Percentiles rank a stretch among this genome's conserved stretches.
phyloP scores from a whole-genome alignment of 2,329 filamentous ascomycete species.

The Dactylellina leptospora region DNA sequence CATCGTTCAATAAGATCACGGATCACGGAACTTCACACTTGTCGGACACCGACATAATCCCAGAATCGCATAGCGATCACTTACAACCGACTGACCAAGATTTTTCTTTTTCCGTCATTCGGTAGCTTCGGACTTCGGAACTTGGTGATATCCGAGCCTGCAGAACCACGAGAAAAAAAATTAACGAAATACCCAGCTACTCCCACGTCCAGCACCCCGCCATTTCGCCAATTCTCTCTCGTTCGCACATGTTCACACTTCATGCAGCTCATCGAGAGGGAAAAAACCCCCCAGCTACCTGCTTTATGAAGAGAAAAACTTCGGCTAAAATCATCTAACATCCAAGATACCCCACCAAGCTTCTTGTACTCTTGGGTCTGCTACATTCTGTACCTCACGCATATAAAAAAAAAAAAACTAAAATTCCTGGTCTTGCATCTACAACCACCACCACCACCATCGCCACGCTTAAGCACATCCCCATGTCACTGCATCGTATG shows the following conservation, averaged over 20 bases:
- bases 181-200: too few relatives aligned
- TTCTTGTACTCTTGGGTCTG: slow-evolving; percentile 2
- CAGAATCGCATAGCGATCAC: background rate
- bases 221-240: too few relatives aligned
- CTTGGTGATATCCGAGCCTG: slow-evolving; percentile 28
- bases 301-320: background rate
- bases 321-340: slow-evolving; percentile 3
- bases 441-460: too few relatives aligned
- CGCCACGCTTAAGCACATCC: too few relatives aligned
- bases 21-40: too few relatives aligned
- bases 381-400: too few relatives aligned
- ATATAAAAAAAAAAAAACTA: background rate
- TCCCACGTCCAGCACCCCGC: background rate
- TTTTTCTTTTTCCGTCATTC: background rate
- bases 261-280: background rate
- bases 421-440: background rate
- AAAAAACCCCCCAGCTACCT: too few relatives aligned
- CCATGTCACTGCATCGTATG: too few relatives aligned
- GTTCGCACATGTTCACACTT: too few relatives aligned
- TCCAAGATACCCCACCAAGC: background rate
- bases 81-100: background rate
- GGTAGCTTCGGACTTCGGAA: slow-evolving; percentile 33
- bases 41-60: too few relatives aligned
- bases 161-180: background rate
- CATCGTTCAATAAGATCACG: too few relatives aligned